A percentile compares a stretch with the other conserved stretches of the same genome.
phyloP scores from a whole-genome alignment of 805 yeast genomes.

The Candida ficus region DNA sequence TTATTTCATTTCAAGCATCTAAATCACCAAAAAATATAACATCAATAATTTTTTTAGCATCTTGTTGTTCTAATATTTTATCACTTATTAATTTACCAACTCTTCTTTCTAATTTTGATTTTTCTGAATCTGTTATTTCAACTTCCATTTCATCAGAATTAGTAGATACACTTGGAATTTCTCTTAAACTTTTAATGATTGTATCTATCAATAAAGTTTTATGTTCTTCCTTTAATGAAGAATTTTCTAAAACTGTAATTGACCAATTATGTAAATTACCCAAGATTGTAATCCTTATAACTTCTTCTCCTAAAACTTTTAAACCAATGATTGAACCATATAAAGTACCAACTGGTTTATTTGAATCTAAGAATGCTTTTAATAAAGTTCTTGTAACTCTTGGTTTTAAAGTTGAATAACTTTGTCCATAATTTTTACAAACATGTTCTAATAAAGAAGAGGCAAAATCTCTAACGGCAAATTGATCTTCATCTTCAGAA shows the following conservation, averaged over 20 bases:
- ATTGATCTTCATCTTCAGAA: slow-evolving; percentile 26
- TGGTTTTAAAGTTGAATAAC: slow-evolving; percentile 86
- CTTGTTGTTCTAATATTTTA: slow-evolving; percentile 40
- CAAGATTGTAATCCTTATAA: slow-evolving; percentile 72
- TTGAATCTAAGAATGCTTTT: slow-evolving; percentile 83
- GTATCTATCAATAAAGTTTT: slow-evolving; percentile 42
- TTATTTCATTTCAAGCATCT: slow-evolving; percentile 4
- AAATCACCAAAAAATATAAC: slow-evolving; percentile 74
- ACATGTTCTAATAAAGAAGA: slow-evolving; percentile 77
- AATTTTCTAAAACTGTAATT: slow-evolving; percentile 42
- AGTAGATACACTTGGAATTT: slow-evolving; percentile 32
- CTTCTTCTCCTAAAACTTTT: slow-evolving; percentile 80
- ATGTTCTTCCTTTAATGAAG: slow-evolving; percentile 36
- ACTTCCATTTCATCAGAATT: slow-evolving; percentile 31
- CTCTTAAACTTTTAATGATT: slow-evolving; percentile 50
- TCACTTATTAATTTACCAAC: slow-evolving; percentile 58
- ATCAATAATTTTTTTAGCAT: slow-evolving; percentile 45
- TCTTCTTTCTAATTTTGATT: slow-evolving; percentile 44
- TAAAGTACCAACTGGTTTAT: slow-evolving; percentile 81
- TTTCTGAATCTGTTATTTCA: slow-evolving; percentile 31
- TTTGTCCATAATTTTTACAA: slow-evolving; percentile 72
- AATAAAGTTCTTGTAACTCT: slow-evolving; percentile 89
- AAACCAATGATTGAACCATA: slow-evolving; percentile 89
- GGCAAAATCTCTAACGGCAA: slow-evolving; percentile 80
- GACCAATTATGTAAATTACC: slow-evolving; percentile 87